Evolutionary conservation across 495 filamentous ascomycete genomes (phyloP).

Genomic region (Podospora fimiseda): DNA sequence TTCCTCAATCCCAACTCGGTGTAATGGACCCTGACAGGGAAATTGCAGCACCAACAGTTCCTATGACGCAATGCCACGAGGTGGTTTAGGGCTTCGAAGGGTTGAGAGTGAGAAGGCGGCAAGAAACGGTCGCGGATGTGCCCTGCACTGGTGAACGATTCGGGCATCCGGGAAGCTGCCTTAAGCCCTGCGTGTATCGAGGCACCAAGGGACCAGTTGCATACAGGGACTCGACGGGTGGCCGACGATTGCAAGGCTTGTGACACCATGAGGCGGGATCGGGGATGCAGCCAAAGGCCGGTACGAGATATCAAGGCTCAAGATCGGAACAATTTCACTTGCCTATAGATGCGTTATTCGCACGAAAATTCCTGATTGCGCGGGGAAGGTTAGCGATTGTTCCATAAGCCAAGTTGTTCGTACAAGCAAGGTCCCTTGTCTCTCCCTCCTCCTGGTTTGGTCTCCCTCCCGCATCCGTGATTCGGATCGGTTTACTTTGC

Average conservation of each 20-base stretch:
- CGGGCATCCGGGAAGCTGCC: background rate
- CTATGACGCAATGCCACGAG: background rate
- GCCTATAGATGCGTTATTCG: background rate
- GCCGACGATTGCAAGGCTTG: conserved; percentile 1
- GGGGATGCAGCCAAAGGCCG: background rate
- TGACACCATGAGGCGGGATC: conserved; percentile 4
- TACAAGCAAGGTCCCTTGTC: background rate
- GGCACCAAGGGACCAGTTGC: background rate
- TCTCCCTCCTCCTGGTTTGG: background rate
- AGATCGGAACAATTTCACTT: background rate
- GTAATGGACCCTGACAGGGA: background rate
- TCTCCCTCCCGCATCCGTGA: background rate
- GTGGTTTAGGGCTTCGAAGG: background rate
- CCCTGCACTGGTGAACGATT: background rate
- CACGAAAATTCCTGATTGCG: background rate
- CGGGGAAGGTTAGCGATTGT: background rate
- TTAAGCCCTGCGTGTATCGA: background rate
- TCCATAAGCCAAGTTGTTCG: background rate
- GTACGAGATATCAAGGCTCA: background rate
- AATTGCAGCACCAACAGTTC: background rate
- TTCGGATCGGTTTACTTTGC: background rate
- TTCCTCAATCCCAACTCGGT: background rate
- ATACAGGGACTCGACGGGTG: background rate
- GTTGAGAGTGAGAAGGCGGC: background rate
- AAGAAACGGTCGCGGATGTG: background rate